Evolutionary conservation across 2,329 filamentous ascomycete species (phyloP), one percentile per base, ranked within the genome.

Genomic region (Aspergillus hortae): DNA sequence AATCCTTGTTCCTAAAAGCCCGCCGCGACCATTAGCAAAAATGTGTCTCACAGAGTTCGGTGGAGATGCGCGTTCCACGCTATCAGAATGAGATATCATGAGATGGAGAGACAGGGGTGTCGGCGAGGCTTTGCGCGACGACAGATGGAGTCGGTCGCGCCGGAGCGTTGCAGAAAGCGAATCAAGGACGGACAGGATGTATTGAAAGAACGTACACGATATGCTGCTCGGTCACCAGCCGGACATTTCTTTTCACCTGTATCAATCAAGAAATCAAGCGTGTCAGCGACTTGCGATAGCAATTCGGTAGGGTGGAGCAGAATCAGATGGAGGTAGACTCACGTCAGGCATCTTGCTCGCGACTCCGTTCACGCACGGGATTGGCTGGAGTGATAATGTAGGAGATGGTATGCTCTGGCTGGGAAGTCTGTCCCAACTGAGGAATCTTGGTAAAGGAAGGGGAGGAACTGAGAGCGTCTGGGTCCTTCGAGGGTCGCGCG

Each of bases 221-320:
- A 69, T 86, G 83, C 74, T 97, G 92, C 77, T 94, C 87, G 47
- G 94, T 97, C 62, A 96, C 82, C 76, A 99, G 84, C 83, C 92
- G 95, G 74, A 99, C 81, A 68, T 85, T 89, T 67, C 94, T 85
- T 82, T 96, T 88, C 66, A 87, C 75, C 85, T 89, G 62, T 48
- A 56, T 33, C 23, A 38, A 43, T 36, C 47, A 38, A 44, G 40
- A 38, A 43, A 38, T 23, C 51, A 21, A 42, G 27, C 46, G 42
- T 14, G 50, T 67, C 54, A 68, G 63, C 52, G 44, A 25, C n/a
- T 56, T 59, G 60, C 56, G 58, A 59, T 51, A 49, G 38, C 41
- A 43, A 38, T 23, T 46, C 30, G 23, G 44, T 11, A 17, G 19
- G 15, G 7, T 42, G 40, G 17, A 17, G 40, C 14, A 19, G 15